phyloP scores from a whole-genome alignment of 148 eudicot species.

The Beta vulgaris region DNA sequence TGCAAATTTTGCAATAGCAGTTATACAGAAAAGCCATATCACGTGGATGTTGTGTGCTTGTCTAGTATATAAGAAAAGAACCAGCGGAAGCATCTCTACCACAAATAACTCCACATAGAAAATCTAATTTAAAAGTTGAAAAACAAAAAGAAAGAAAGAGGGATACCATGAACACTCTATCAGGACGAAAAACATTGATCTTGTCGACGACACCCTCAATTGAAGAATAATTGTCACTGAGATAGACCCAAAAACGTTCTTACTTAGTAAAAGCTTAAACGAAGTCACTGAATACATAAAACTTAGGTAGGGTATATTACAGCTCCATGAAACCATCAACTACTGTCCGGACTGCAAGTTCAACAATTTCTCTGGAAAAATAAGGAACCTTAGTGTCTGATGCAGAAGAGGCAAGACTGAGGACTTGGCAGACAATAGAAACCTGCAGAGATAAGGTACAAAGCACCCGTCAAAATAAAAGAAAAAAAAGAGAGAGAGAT shows the following conservation, averaged over 20 bases:
- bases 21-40: slow-evolving; percentile 9
- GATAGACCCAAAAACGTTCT: slow-evolving; percentile 20
- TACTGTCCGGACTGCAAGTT: slow-evolving; percentile 68
- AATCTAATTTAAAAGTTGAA: slow-evolving; percentile 3
- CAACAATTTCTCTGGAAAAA: slow-evolving; percentile 58
- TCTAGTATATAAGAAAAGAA: neutral
- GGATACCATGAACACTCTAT: slow-evolving; percentile 94
- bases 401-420: slow-evolving; percentile 64
- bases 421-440: slow-evolving; percentile 69
- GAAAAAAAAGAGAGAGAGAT: no score
- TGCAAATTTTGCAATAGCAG: slow-evolving; percentile 33
- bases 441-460: slow-evolving; percentile 49
- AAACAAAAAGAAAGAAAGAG: neutral
- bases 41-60: neutral
- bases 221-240: slow-evolving; percentile 54
- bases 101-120: neutral
- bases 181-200: slow-evolving; percentile 85
- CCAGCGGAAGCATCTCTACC: neutral
- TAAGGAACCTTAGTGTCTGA: slow-evolving; percentile 64
- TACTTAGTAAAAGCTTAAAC: slow-evolving; percentile 9
- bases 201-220: slow-evolving; percentile 66
- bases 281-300: slow-evolving; percentile 4
- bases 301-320: slow-evolving; percentile 36
- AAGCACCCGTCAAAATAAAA: no score
- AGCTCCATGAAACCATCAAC: slow-evolving; percentile 92